These are phyloP conservation scores for Globisporangium acanthophoron DNA, from an alignment of 352 stramenopile species.

Conservation along the genomic window DNA sequence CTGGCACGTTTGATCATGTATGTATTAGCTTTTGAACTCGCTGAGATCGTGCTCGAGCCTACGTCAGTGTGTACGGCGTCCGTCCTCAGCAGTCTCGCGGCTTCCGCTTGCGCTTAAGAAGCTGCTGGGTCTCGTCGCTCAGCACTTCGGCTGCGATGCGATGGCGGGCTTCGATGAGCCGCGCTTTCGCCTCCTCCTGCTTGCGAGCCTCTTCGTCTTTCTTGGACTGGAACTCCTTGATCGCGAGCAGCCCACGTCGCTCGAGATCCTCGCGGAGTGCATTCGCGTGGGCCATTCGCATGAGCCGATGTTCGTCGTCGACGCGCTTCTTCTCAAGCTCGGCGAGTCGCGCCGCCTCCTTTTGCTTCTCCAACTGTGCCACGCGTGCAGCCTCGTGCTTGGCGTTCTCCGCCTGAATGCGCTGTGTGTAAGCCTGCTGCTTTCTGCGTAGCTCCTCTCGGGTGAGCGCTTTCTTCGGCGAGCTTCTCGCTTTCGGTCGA, in stretches of 20 bases:
- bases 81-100: background rate
- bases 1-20: background rate
- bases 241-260: conserved; percentile 27
- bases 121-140: conserved; percentile 35
- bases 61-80: background rate
- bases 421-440: conserved; percentile 37
- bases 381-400: conserved; percentile 24
- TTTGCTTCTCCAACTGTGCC: conserved; percentile 22
- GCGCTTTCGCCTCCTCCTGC: conserved; percentile 24
- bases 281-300: conserved; percentile 21
- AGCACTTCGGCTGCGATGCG: conserved; percentile 29
- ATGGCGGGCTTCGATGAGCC: conserved; percentile 23
- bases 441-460: conserved; percentile 17
- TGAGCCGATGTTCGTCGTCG: conserved; percentile 25
- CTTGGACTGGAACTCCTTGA: conserved; percentile 36
- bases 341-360: conserved; percentile 15
- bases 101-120: conserved; percentile 15
- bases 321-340: conserved; percentile 19
- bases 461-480: conserved; percentile 1
- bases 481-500: background rate
- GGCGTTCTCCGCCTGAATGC: conserved; percentile 31
- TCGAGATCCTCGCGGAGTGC: conserved; percentile 33
- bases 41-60: background rate
- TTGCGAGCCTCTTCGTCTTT: conserved; percentile 41
- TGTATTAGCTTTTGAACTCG: background rate